A percentile compares a stretch with the other conserved stretches of the same genome.
phyloP scores from a whole-genome alignment of 2,329 filamentous ascomycete genomes.

The Coccinonectria pachysandricola region DNA sequence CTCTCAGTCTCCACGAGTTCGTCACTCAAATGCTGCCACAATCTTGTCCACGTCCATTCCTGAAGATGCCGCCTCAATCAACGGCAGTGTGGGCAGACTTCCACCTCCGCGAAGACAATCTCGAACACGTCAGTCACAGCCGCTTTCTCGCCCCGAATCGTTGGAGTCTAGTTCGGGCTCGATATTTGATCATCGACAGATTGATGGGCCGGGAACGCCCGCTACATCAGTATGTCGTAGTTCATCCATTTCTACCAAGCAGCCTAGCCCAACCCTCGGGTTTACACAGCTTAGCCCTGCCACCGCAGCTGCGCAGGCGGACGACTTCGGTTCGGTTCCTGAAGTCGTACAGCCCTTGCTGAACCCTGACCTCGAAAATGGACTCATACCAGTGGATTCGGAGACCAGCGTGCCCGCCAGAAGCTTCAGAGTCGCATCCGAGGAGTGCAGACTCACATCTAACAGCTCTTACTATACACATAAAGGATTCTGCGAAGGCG shows the following conservation, averaged over 20 bases:
- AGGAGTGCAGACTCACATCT: slow-evolving; percentile 32
- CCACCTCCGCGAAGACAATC: slow-evolving; percentile 8
- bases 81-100: slow-evolving; percentile 8
- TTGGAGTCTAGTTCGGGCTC: slow-evolving; percentile 15
- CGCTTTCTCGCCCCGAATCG: slow-evolving; percentile 16
- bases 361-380: slow-evolving; percentile 13
- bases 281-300: slow-evolving; percentile 13
- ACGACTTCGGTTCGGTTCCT: background rate
- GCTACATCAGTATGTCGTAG: slow-evolving; percentile 11
- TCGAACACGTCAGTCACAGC: slow-evolving; percentile 1
- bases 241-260: slow-evolving; percentile 11
- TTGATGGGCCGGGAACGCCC: slow-evolving; percentile 11
- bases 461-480: slow-evolving; percentile 41
- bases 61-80: slow-evolving; percentile 15
- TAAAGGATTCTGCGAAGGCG: slow-evolving; percentile 46
- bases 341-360: slow-evolving; percentile 3
- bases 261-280: slow-evolving; percentile 16
- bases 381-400: slow-evolving; percentile 17
- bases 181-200: slow-evolving; percentile 13
- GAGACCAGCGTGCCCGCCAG: slow-evolving; percentile 7
- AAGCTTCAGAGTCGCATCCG: slow-evolving; percentile 10
- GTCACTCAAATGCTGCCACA: slow-evolving; percentile 13
- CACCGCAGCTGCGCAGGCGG: slow-evolving; percentile 1
- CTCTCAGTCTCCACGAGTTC: slow-evolving; percentile 8
- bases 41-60: slow-evolving; percentile 18